Percentiles rank a stretch among this genome's conserved stretches.
Conservation (phyloP, 78 protist genomes). For the Dictyostelium citrinum region DNA sequence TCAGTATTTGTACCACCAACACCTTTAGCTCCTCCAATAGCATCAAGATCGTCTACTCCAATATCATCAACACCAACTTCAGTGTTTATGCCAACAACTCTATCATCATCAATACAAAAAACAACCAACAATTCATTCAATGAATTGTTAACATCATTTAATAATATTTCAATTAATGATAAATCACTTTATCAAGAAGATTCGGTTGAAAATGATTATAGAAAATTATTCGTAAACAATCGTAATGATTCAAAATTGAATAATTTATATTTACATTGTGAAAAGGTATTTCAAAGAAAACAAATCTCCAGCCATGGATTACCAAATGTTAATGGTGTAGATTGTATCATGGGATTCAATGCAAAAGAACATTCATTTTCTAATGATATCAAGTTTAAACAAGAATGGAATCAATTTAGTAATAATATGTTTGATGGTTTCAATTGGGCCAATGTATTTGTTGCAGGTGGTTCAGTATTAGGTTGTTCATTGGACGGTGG, state of each 20-base stretch:
- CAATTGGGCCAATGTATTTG: constrained; percentile 82
- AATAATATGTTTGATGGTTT: constrained; percentile 8
- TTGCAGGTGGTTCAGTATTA: constrained; percentile 86
- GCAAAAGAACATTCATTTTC: background rate
- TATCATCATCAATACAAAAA: no score
- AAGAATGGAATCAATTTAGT: constrained; percentile 39
- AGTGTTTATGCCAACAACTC: background rate
- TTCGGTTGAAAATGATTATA: background rate
- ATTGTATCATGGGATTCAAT: constrained; percentile 17
- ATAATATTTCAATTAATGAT: background rate
- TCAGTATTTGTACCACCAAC: no score
- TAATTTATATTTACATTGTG: background rate
- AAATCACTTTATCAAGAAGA: background rate
- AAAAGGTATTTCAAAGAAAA: background rate
- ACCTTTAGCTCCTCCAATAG: no score
- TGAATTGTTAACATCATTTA: background rate
- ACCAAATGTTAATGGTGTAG: background rate
- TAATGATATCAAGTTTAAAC: background rate
- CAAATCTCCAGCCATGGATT: background rate
- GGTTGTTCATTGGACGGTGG: constrained; percentile 25
- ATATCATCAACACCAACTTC: background rate
- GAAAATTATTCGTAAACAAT: constrained; percentile 17
- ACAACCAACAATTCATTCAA: background rate
- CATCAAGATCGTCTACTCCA: background rate
- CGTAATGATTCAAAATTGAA: background rate